Evolutionary conservation across 208 protist genomes (phyloP).

Genomic region (Leishmania tropica): DNA sequence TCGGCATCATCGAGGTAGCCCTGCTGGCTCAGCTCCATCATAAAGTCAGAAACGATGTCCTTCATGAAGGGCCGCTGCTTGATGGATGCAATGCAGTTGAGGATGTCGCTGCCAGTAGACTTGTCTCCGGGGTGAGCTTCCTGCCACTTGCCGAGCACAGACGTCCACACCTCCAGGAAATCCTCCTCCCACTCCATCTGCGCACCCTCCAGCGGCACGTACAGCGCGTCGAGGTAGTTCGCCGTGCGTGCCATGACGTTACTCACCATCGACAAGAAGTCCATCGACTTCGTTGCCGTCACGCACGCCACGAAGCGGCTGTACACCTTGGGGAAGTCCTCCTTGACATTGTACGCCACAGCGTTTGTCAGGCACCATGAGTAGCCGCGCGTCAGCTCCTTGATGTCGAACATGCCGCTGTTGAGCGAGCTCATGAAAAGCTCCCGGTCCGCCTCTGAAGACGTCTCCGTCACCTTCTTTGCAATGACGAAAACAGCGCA

Average conservation of each 20-base stretch:
- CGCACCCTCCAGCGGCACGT: constrained; percentile 40
- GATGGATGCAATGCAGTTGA: constrained; percentile 52
- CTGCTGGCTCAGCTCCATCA: constrained; percentile 58
- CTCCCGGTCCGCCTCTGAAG: constrained; percentile 53
- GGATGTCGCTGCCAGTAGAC: constrained; percentile 31
- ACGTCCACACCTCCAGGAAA: constrained; percentile 77
- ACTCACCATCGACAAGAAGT: constrained; percentile 53
- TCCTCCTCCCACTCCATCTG: constrained; percentile 77
- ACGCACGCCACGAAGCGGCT: constrained; percentile 63
- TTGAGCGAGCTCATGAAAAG: constrained; percentile 51
- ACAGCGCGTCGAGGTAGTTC: constrained; percentile 84
- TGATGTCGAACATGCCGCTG: constrained; percentile 55
- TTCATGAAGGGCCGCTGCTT: constrained; percentile 71
- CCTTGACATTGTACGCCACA: constrained; percentile 55
- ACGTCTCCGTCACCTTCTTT: constrained; percentile 48
- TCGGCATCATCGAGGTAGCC: constrained; percentile 23
- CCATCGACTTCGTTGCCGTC: constrained; percentile 39
- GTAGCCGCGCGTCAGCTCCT: constrained; percentile 69
- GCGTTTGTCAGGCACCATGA: constrained; percentile 77
- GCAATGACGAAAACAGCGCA: constrained; percentile 68
- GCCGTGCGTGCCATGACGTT: constrained; percentile 83
- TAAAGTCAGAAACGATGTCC: constrained; percentile 77
- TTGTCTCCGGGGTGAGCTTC: constrained; percentile 26
- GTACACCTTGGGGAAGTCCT: constrained; percentile 76
- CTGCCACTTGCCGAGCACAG: constrained; percentile 45